Evolutionary conservation across 352 stramenopile genomes (phyloP), one percentile per base, ranked within the genome.

Genomic region (Globisporangium ultimum): DNA sequence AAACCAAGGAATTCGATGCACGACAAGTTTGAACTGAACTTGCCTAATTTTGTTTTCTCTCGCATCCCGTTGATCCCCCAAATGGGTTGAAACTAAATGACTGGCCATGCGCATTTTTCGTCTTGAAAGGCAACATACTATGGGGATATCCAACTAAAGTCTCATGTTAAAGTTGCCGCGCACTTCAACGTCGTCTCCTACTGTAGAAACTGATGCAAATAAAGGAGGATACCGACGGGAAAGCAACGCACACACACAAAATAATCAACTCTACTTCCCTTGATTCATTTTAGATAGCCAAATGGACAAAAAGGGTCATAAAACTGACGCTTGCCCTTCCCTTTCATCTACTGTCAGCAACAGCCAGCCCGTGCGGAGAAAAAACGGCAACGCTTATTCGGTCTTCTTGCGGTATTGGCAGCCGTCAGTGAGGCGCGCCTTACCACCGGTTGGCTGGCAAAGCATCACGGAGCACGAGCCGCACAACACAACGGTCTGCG

Each of bases 391-490:
- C 48, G 71, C 70, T 98, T 98, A 98, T 78, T 99, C 96, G 64
- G 97, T 97, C 88, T 99, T 99, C 88, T 98, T 99, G 87, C 97
- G 91, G 95, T 98, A 99, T 71, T 97, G 97, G 93, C 97, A 99
- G 86, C 97, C 97, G 78, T 99, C 97, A 50, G 97, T 99, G 38
- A 99, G 89, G 70, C 94, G 88, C 63, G 96, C 96, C 80, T 98
- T 98, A 67, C 97, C 97, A 58, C 97, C 97, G 51, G 97, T 99
- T 49, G 97, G 97, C 85, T 98, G 93, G 91, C 97, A 99, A 58
- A 99, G 88, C 84, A 99, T 98, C 59, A 98, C 95, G 65, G 97
- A 98, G 89, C 97, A 99, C 66, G 70, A 87, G 64, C 92, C 93
- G 74, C 97, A 99, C 46, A 99, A 74, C 55, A 99, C 97, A 58